These are phyloP conservation scores for Durio zibethinus DNA, from an alignment of 345 rosid species.

Conservation along the genomic window DNA sequence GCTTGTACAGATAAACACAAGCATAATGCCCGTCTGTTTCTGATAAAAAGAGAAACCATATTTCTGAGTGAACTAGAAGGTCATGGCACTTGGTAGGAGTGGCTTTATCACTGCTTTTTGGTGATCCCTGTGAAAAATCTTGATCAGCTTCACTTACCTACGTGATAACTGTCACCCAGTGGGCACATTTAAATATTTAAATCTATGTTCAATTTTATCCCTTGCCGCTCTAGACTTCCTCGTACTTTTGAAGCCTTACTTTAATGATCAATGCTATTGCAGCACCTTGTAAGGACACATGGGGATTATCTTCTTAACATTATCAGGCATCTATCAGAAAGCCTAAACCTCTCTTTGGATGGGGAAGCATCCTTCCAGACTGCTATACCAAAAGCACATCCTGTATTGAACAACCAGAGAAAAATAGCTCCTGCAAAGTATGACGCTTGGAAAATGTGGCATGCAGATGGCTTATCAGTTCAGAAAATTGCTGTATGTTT, in stretches of 20 bases:
- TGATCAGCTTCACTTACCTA: too few species aligned
- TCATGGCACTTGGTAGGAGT: too few species aligned
- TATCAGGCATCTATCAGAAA: conserved; percentile 29
- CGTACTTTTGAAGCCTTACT: neutral
- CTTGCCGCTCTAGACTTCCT: too few species aligned
- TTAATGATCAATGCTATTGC: conserved; percentile 20
- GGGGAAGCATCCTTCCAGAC: conserved; percentile 23
- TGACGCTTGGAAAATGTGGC: conserved; percentile 53
- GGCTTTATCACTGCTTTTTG: too few species aligned
- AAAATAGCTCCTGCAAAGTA: conserved; percentile 36
- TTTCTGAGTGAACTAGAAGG: too few species aligned
- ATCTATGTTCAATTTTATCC: too few species aligned
- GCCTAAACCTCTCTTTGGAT: conserved; percentile 41
- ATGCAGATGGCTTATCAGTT: conserved; percentile 36
- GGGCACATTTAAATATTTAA: too few species aligned
- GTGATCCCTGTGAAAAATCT: too few species aligned
- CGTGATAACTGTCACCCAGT: too few species aligned
- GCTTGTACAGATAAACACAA: too few species aligned
- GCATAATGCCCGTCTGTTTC: too few species aligned
- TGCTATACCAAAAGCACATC: conserved; percentile 1
- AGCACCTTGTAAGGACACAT: conserved; percentile 38
- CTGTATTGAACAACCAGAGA: conserved; percentile 10
- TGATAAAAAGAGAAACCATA: too few species aligned
- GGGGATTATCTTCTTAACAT: conserved; percentile 41
- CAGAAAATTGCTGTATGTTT: conserved; percentile 38